Base-by-base conservation (phyloP, 805 yeast species). In the Candida multigemmis region DNA sequence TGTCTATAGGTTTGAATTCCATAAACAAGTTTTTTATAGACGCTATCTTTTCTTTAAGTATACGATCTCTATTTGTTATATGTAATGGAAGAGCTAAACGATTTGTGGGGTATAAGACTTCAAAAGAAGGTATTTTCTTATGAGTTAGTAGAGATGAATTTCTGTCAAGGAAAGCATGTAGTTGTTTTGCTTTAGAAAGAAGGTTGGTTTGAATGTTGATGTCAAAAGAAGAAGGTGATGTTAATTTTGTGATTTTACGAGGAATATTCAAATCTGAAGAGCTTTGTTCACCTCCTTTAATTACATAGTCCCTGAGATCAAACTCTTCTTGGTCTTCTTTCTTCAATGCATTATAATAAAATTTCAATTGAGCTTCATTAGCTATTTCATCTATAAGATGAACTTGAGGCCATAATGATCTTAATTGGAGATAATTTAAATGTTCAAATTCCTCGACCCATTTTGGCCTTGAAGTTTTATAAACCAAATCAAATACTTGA, bases 401-500 rank as follows among this genome's bases (percentile, higher is more conserved):
- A 4, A 45, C 49, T 25, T 42, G 53, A 5, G 67, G 67, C 60
- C 60, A 60, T 3, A 31, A 21, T 2, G 28, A 21, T 16, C 47
- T 44, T 21, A 58, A 33, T 5, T 42, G 28, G 14, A 36, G 23
- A 26, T 50, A 48, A 14, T 41, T 40, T 18, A 37, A 28, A 7
- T 36, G 31, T 4, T 28, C 23, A 33, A 58, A 50, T 6, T 37
- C 36, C 2, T 23, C 15, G 10, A 44, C 24, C 52, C 57, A 49
- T 6, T 11, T 16, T n/a, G 47, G 14, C n/a, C 16, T 27, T 11
- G 16, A 21, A 6, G 42, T 7, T 26, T 48, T 52, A 39, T 48
- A 58, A 12, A 50, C 36, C 3, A 32, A 22, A 35, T 56, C 62
- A 10, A 53, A 35, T n/a, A 60, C 30, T 4, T 22, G 19, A 4